These are phyloP conservation scores for Millerozyma acaciae DNA, from an alignment of 805 yeast genomes.

Conservation along the genomic window DNA sequence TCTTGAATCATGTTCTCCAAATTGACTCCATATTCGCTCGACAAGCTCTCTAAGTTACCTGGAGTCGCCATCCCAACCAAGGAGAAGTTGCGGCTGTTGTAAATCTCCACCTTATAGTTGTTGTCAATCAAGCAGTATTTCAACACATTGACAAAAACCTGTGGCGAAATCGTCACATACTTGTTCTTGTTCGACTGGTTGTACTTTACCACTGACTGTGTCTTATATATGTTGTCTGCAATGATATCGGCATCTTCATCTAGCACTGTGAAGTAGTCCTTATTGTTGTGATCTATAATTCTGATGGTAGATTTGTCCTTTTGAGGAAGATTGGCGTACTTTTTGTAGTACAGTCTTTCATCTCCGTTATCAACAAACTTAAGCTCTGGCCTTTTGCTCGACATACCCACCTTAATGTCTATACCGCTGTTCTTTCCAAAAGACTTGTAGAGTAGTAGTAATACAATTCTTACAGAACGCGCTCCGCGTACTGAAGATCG, in stretches of 20 bases:
- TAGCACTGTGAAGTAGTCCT: conserved; percentile 75
- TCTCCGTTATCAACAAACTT: conserved; percentile 39
- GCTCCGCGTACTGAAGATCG: no score
- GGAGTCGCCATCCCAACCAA: conserved; percentile 70
- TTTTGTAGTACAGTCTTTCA: conserved; percentile 40
- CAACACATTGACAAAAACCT: conserved; percentile 65
- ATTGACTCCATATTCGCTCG: conserved; percentile 34
- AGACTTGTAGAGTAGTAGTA: neutral
- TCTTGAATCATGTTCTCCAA: conserved; percentile 61
- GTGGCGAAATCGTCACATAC: conserved; percentile 74
- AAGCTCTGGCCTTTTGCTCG: conserved; percentile 39
- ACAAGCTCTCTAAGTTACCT: conserved; percentile 68
- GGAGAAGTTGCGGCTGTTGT: conserved; percentile 58
- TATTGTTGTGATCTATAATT: conserved; percentile 64
- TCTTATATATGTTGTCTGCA: conserved; percentile 81
- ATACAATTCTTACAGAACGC: no score
- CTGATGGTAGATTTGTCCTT: conserved; percentile 52
- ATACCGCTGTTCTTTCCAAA: conserved; percentile 4
- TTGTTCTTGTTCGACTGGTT: conserved; percentile 40
- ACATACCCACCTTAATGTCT: conserved; percentile 20
- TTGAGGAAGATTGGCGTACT: conserved; percentile 46
- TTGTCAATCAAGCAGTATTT: conserved; percentile 63
- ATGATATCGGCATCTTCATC: conserved; percentile 74
- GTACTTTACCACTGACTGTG: conserved; percentile 74
- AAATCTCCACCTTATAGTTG: conserved; percentile 78